Evolutionary conservation across 2,329 filamentous ascomycete species (phyloP), one percentile per base, ranked within the genome.

Genomic region (Onygena corvina): DNA sequence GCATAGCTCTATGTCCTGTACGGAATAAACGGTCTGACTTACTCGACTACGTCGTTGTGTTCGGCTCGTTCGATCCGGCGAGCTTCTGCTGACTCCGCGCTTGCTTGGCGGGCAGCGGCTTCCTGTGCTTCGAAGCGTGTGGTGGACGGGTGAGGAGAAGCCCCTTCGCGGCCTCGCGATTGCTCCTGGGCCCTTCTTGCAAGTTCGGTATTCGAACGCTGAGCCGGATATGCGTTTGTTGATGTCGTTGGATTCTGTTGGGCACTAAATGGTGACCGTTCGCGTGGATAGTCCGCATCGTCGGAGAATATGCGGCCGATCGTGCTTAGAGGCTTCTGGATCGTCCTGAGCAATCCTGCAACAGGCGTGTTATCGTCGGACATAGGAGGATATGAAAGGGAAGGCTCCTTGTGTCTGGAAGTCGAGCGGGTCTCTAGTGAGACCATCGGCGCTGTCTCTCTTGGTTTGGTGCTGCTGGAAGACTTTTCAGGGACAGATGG

Each of bases 261-360:
- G 44, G 47, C 40, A 25, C 71, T 68, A 48, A 70, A 67, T 7
- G 72, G 71, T 6, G 58, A 57, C 47, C 61, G 60, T 48, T 67
- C 66, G 55, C 64, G 59, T 54, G 65, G 53, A 7, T 61, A 57
- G 3, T 69, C 68, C 27, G 63, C 56, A 16, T 81, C 81, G 54
- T 86, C 92, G 0, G 86, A 87, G 67, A 98, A 96, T 53, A 98
- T 96, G 47, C 90, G 80, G 2, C 92, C 92, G 53, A 98, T 94
- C 0, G 86, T 93, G 49, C 83, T 87, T 9, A 98, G 73, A 0
- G 92, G 92, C 51, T 80, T 84, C 65, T 96, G 90, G 50, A 98
- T 95, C 0, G 88, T 90, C 42, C 88, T 80, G 2, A 98, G 72
- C 11, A 98, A 71, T 1, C 90, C 89, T 33, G 83, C 80, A 21